Evolutionary conservation across 176 grass and related monocot genomes (phyloP), one percentile per base, ranked within the genome.

Genomic region (Stipa capillata): DNA sequence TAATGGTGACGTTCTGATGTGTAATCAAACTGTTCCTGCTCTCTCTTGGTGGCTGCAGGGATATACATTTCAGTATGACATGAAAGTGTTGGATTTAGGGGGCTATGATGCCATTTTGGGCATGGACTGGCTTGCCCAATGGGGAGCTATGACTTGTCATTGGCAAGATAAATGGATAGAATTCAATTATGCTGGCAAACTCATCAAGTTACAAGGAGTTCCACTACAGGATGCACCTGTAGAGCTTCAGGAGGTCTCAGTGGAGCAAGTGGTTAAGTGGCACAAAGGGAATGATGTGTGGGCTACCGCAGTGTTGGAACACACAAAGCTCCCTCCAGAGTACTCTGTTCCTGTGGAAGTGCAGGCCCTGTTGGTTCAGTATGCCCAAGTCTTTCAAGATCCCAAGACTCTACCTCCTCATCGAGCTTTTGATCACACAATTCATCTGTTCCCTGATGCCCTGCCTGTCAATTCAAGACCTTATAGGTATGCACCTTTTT

Each of bases 21-120:
- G 20, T 2, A 4, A 23, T 2, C n/a, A 1, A 1, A 6, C n/a
- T 3, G 51, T 21, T 0, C 3, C 20, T 0, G 10, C 8, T 0
- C 4, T 53, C 7, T 53, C 12, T 21, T 53, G 51, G 51, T 53
- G 51, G 51, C 20, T 53, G 1, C 51, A 53, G 7, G 50, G 51
- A 10, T n/a, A 53, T 8, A 53, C n/a, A 1, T 53, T 53, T 5
- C 51, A 53, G n/a, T 23, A 23, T 23, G 51, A 53, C 1, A 1
- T 53, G 51, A 53, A 15, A 4, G 2, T 53, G 2, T 5, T 53
- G 6, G 51, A 53, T 0, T 6, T 57, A 11, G 54, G 54, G 1
- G 54, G 36, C 3, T 39, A 39, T 39, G 36, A 39, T 6, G 36
- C 36, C 6, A 39, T 39, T 39, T 39, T 39, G 24, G 54, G 54